These are phyloP conservation scores for Podaxis pistillaris DNA, from an alignment of 768 basidiomycete species.

Conservation along the genomic window DNA sequence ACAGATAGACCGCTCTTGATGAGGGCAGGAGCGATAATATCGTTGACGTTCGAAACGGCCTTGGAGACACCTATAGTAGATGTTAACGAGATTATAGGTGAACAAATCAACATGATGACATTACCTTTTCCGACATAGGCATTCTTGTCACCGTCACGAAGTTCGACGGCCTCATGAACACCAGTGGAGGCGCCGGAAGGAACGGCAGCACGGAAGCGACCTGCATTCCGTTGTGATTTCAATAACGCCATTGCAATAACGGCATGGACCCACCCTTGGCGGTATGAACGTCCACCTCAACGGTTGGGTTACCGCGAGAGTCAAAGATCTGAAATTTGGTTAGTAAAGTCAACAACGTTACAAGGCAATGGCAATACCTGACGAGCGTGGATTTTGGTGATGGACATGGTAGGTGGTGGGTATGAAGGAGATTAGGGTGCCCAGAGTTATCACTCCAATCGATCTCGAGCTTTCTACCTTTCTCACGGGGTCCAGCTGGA, in stretches of 20 bases:
- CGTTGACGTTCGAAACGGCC: conserved; percentile 94
- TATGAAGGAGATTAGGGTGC: conserved; percentile 22
- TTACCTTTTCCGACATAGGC: conserved; percentile 95
- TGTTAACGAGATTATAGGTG: conserved; percentile 14
- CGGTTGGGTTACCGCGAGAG: conserved; percentile 97
- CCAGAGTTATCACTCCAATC: conserved; percentile 34
- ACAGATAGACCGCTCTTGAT: conserved; percentile 82
- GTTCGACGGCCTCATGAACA: conserved; percentile 97
- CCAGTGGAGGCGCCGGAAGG: conserved; percentile 99
- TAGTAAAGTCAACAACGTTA: conserved; percentile 10
- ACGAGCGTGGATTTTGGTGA: conserved; percentile 89
- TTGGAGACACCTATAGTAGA: conserved; percentile 76
- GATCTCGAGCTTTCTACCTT: conserved; percentile 32
- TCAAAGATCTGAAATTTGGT: conserved; percentile 82
- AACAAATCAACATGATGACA: conserved; percentile 21
- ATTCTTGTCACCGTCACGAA: conserved; percentile 93
- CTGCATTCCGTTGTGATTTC: conserved; percentile 34
- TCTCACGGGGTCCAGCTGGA: conserved; percentile 31
- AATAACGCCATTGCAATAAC: not conserved
- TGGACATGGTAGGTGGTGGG: conserved; percentile 68
- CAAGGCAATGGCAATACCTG: conserved; percentile 53
- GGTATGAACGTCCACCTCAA: conserved; percentile 91
- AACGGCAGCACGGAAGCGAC: conserved; percentile 90
- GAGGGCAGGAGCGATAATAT: conserved; percentile 83
- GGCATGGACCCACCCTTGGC: conserved; percentile 60